These are phyloP conservation scores for Hirsutella minnesotensis DNA, from an alignment of 2,329 filamentous ascomycete species.

Conservation along the genomic window DNA sequence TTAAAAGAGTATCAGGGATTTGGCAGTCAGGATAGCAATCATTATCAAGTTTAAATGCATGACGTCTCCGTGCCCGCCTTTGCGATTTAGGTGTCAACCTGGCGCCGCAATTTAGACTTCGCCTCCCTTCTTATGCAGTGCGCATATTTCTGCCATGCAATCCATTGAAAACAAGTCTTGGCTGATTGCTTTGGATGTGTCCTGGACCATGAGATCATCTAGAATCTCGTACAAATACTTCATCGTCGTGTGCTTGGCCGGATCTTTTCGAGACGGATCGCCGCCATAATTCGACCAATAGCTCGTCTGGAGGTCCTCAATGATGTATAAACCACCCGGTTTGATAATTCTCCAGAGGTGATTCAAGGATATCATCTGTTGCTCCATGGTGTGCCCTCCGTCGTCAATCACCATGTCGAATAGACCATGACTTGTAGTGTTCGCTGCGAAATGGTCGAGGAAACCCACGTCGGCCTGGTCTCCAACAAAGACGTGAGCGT, in stretches of 20 bases:
- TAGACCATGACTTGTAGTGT: conserved; percentile 14
- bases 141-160: conserved; percentile 17
- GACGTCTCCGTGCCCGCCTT: too few species aligned
- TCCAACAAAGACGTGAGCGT: conserved; percentile 25
- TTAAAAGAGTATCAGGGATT: too few species aligned
- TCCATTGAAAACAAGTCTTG: conserved; percentile 14
- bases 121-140: conserved; percentile 10
- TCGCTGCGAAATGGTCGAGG: conserved; percentile 20
- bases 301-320: conserved; percentile 21
- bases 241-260: conserved; percentile 13
- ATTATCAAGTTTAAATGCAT: too few species aligned
- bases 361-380: conserved; percentile 23
- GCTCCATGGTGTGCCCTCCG: conserved; percentile 24
- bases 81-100: too few species aligned
- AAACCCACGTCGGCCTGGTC: conserved; percentile 25
- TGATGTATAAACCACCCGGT: conserved; percentile 22
- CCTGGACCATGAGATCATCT: conserved; percentile 12
- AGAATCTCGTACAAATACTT: conserved; percentile 15
- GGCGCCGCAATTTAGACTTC: too few species aligned
- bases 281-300: conserved; percentile 13
- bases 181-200: conserved; percentile 10
- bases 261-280: conserved; percentile 10
- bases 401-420: conserved; percentile 30
- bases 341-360: conserved; percentile 23
- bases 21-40: too few species aligned